Evolutionary conservation across 2,329 filamentous ascomycete genomes (phyloP).

Genomic region (Aspergillus ruber): DNA sequence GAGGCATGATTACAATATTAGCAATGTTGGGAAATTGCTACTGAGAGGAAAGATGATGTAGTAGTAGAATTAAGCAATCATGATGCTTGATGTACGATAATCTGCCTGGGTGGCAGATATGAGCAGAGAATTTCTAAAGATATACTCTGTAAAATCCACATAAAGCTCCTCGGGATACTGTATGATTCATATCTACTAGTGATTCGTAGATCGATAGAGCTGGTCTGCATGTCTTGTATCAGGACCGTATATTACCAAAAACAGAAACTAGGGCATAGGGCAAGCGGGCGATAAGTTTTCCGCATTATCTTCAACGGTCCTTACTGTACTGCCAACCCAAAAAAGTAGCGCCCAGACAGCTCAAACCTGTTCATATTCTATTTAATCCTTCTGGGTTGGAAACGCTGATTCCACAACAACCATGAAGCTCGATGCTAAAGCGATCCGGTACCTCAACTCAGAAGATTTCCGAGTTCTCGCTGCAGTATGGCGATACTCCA

Average conservation of each 20-base stretch:
- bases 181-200: no score
- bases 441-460: slow-evolving; percentile 80
- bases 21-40: no score
- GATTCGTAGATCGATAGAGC: no score
- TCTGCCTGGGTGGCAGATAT: no score
- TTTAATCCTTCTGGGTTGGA: not conserved
- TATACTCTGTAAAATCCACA: no score
- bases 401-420: slow-evolving; percentile 10
- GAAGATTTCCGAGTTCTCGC: slow-evolving; percentile 96
- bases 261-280: slow-evolving; percentile 36
- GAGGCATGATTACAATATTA: no score
- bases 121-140: no score
- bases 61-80: no score
- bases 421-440: slow-evolving; percentile 95
- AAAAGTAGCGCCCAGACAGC: not conserved
- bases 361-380: not conserved
- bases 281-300: slow-evolving; percentile 26
- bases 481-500: slow-evolving; percentile 55
- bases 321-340: not conserved
- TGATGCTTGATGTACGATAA: no score
- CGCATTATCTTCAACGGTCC: slow-evolving; percentile 7
- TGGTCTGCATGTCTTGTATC: not conserved
- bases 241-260: slow-evolving; percentile 10
- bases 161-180: no score
- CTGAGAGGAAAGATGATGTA: no score